Base-by-base conservation (phyloP, 2,329 filamentous ascomycete species). In the Chalaropsis ovoidea region DNA sequence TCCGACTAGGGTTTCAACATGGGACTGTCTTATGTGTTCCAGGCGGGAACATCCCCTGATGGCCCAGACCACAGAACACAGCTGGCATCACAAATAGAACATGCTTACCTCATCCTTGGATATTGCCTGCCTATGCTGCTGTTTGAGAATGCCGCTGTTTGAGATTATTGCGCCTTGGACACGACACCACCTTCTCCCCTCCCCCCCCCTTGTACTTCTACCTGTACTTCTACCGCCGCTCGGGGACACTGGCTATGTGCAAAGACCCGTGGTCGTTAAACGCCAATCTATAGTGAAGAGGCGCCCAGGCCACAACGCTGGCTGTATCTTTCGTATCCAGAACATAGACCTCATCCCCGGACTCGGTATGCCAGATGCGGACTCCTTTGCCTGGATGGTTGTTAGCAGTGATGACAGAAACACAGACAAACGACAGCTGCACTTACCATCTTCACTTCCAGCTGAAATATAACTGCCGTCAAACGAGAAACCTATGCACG, bases 381-480 rank as follows among this genome's bases (percentile, higher is more conserved):
- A 81, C 75, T 31, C 83, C 81, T 82, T 66, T 31, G 27, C 17
- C 61, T 67, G 62, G 39, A 63, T 31, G 15, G 15, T 54, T 65
- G 17, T 24, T 66, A 62, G 31, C 15, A 10, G 13, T 35, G 60
- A 35, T 17, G 61, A 43, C 19, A 24, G 15, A 19, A 52, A 47
- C 15, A 43, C 8, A 35, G 22, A 22, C 27, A 10, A 35, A 4
- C 56, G 49, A 15, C 24, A 24, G 49, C 24, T 13, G n/a, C n/a
- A 54, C 76, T 72, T 75, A 78, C 84, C 86, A 75, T 90, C 87
- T 65, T 90, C 88, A 67, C 86, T 88, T 22, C 88, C 88, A 10
- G 85, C 88, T 1, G 86, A 84, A 27, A 92, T 76, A 72, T 86
- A 93, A 71, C 83, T 86, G 4, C 89, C 88, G 70, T 92, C 88